A percentile compares a stretch with the other conserved stretches of the same genome.
These are phyloP conservation scores for Tulasnella sp. DNA, from an alignment of 768 basidiomycete genomes.

Conservation along the genomic window DNA sequence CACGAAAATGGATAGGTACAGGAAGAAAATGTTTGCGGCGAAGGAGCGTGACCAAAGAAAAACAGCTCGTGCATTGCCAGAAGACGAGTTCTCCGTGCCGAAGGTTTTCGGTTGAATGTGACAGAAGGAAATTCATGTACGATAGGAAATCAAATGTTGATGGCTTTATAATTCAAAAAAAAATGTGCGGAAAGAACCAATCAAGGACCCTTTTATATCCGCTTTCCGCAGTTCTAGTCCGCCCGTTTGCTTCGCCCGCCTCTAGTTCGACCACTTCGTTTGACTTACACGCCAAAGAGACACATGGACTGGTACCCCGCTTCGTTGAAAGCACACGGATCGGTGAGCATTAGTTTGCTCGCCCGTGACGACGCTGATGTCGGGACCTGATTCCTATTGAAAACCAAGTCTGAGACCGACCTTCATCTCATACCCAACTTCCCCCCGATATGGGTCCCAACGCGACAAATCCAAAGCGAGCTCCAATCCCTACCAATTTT, in stretches of 20 bases:
- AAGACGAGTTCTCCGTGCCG: slow-evolving; percentile 79
- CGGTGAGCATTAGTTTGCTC: neutral
- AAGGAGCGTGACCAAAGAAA: slow-evolving; percentile 65
- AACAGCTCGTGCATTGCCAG: slow-evolving; percentile 63
- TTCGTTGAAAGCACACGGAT: neutral
- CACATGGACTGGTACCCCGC: neutral
- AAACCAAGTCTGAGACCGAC: neutral
- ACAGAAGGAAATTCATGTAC: neutral
- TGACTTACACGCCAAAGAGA: neutral
- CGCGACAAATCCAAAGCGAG: neutral
- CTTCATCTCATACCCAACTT: neutral
- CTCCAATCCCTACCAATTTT: neutral
- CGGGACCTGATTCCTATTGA: neutral
- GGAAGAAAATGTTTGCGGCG: slow-evolving; percentile 76
- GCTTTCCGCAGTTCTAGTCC: neutral
- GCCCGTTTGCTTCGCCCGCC: neutral
- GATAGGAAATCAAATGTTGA: neutral
- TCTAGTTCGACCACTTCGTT: neutral
- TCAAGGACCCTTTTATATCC: neutral
- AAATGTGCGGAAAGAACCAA: neutral
- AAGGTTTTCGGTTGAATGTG: slow-evolving; percentile 81
- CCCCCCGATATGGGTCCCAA: neutral
- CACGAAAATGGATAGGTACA: slow-evolving; percentile 80
- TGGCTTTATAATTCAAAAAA: neutral
- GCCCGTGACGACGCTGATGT: neutral